Evolutionary conservation across 2,329 filamentous ascomycete species (phyloP), one percentile per base, ranked within the genome.

Genomic region (Exophiala aquamarina): DNA sequence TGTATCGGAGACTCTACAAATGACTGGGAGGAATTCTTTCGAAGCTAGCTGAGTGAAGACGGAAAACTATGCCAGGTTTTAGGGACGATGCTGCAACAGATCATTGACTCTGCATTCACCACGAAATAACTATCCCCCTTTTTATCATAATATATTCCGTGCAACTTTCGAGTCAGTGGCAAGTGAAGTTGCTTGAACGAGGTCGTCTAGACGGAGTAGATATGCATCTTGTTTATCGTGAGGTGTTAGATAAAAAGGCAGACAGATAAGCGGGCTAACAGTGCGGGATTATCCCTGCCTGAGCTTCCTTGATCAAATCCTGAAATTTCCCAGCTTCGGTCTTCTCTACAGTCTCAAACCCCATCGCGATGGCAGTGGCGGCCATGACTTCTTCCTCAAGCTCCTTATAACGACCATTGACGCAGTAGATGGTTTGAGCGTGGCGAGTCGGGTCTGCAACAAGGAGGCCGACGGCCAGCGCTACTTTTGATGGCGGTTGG

Each of bases 351-450:
- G n/a, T 34, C 5, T 34, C 5, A 10, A 34, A 34, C 4, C 31
- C 31, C 31, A 34, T 34, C 31, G 31, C 31, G 31, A 17, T 34
- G 31, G 31, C 31, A 34, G 31, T 34, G 31, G 31, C 31, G 31
- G 31, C 51, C n/a, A 41, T 2, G 66, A 59, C 49, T 79, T 34
- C 31, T 17, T 37, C 72, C 45, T 83, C 79, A 13, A 82, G 69
- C 60, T 83, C 79, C 47, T 64, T 69, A 56, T 72, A 78, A 42
- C 70, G 69, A 0, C 78, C 74, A 8, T 68, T 63, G 46, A 65
- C 65, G 9, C 76, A 67, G 52, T 76, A 78, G n/a, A 83, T 68
- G 19, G 77, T 59, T 26, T 82, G 71, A 2, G 76, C 78, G 33
- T 79, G 67, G 39, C 75, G 64, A 1, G 61, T 57, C 10, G 59